Evolutionary conservation across 768 basidiomycete genomes (phyloP), one percentile per base, ranked within the genome.

Genomic region (Coprinopsis cinerea): DNA sequence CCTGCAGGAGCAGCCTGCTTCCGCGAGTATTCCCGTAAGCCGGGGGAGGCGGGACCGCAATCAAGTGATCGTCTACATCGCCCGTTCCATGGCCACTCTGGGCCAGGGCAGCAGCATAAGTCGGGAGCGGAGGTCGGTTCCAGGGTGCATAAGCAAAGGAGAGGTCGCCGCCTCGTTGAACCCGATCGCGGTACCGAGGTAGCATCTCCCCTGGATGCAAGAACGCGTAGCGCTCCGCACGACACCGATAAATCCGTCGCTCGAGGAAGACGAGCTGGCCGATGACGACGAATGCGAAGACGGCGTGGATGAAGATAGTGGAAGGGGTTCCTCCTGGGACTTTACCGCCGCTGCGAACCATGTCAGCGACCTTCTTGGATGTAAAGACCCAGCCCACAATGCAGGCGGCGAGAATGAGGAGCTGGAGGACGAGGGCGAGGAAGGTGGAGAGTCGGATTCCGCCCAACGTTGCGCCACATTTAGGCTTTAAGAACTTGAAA

Each of bases 21-120:
- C 83, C 84, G 42, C 85, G 75, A 17, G 82, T 84, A 56, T 85
- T 75, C 20, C 86, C 85, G 61, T 88, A 88, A n/a, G 83, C 82
- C 9, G 86, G 86, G 5, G 86, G 86, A 1, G 86, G 85, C 3
- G 80, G 73, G 17, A 70, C 74, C 2, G 83, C 85, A 50, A 86
- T 88, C 30, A 76, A 61, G 58, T 78, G 70, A 61, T 86, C 85
- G 56, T 88, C 86, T 23, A 85, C 84, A 61, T 88, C 85, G 35
- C 85, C 85, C 3, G 86, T 87, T 28, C 82, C 83, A 13, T 70
- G 73, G 13, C 85, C 84, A 60, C 78, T 80, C 54, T 83, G 75
- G 6, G 78, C 76, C n/a, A 89, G 67, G 1, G 80, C 77, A 17
- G 83, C 81, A 3, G 82, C 83, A 58, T 87, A 87, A 11, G 82